Evolutionary conservation across 768 basidiomycete species (phyloP), one percentile per base, ranked within the genome.

Genomic region (Naganishia randhawae): DNA sequence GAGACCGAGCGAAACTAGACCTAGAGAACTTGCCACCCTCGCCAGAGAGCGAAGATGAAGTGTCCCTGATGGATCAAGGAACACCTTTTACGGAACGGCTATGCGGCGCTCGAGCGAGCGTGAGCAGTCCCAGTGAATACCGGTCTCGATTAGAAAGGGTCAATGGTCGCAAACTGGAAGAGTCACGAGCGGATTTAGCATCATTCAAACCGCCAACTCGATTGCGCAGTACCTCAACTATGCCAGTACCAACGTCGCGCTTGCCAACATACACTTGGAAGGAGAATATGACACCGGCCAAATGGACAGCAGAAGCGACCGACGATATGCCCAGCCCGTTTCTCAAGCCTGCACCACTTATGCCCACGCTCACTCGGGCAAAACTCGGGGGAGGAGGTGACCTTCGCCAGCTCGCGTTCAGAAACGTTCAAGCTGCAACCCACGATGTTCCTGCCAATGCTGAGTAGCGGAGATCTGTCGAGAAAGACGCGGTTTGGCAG

Each of bases 261-360:
- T 71, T 72, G 13, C 72, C 77, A 13, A 73, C 68, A 4, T 78
- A 69, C 51, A 50, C 67, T 25, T 78, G 75, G 54, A 66, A 69
- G n/a, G 76, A 78, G 68, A 67, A 71, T 14, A 74, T 74, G 9
- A 80, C 78, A 11, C 78, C 78, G 3, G 77, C 76, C 22, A 80
- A 78, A 69, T 80, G 77, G 77, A 52, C 70, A 7, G 32, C 67
- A 31, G 75, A 78, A 32, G 41, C 54, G 32, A 76, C 76, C 65
- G 74, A 76, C 9, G 77, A 80, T 63, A 53, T 75, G 17, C 78
- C 78, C 7, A 72, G 71, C 10, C 78, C 78, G 0, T 80, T 80
- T 71, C 33, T 80, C 4, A 70, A 71, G 29, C 65, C 57, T 29
- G 22, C 57, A 13, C 57, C 57, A 13, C 39, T 39, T 1, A 35